Conservation (phyloP, 768 basidiomycete genomes). For the Pleurotus pulmonarius region DNA sequence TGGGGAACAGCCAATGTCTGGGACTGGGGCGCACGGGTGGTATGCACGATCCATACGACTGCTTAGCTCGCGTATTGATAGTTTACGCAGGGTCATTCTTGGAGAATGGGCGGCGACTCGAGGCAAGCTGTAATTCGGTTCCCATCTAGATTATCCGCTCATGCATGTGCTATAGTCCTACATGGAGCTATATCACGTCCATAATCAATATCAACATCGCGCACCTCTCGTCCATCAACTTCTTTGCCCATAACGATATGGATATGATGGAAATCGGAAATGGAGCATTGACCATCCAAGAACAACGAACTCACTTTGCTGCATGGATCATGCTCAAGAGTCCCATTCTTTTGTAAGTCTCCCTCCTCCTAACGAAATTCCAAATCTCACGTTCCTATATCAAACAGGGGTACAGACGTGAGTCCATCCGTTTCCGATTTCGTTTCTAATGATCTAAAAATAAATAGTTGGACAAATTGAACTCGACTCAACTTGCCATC, state of each 20-base stretch:
- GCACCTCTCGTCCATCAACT: slow-evolving; percentile 38
- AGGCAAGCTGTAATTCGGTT: slow-evolving; percentile 17
- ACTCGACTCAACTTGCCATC: slow-evolving; percentile 37
- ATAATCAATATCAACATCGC: slow-evolving; percentile 41
- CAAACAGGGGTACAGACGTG: slow-evolving; percentile 28
- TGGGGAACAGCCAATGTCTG: slow-evolving; percentile 55
- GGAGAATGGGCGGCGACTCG: slow-evolving; percentile 47
- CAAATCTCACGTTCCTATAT: not conserved
- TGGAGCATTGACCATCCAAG: slow-evolving; percentile 45
- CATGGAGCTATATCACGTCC: slow-evolving; percentile 46
- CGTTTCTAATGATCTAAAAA: too few species aligned
- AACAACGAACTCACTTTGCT: slow-evolving; percentile 53
- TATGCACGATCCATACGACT: slow-evolving; percentile 16
- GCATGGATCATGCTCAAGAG: slow-evolving; percentile 54
- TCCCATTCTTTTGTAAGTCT: slow-evolving; percentile 42
- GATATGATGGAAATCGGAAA: slow-evolving; percentile 25
- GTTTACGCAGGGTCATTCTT: slow-evolving; percentile 42
- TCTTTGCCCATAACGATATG: slow-evolving; percentile 53
- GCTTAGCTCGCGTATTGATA: not conserved
- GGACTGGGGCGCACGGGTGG: slow-evolving; percentile 54
- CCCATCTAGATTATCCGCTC: not conserved
- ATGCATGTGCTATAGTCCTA: slow-evolving; percentile 22
- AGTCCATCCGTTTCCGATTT: slow-evolving; percentile 1
- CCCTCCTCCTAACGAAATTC: slow-evolving; percentile 8
- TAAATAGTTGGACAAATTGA: slow-evolving; percentile 36